Evolutionary conservation across 1,284 basidiomycete species (phyloP).

Genomic region (Apiotrichum mycotoxinovorans): DNA sequence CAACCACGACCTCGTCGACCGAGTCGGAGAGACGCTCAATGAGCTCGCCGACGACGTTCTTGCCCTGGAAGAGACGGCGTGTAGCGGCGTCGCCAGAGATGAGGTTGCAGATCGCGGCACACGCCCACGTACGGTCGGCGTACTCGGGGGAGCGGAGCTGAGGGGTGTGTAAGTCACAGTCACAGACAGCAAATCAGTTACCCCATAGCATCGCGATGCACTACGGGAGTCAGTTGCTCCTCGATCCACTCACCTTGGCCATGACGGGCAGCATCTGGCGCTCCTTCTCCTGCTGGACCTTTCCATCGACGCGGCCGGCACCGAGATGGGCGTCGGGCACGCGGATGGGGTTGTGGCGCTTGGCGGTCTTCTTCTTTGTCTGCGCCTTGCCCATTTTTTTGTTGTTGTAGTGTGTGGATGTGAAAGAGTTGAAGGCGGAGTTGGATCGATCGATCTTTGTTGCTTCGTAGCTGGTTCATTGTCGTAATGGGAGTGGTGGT

Average conservation of each 20-base stretch:
- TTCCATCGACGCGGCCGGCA: conserved; percentile 55
- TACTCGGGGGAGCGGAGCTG: conserved; percentile 59
- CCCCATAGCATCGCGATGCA: too few relatives aligned
- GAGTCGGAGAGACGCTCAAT: conserved; percentile 77
- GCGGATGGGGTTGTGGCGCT: conserved; percentile 83
- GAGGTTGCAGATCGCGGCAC: conserved; percentile 82
- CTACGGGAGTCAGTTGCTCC: not conserved
- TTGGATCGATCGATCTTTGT: not conserved
- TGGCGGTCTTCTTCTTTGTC: conserved; percentile 58
- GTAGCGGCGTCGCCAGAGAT: conserved; percentile 86
- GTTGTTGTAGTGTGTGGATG: not conserved
- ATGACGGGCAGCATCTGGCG: conserved; percentile 78
- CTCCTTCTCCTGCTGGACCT: conserved; percentile 58
- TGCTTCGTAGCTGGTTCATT: too few relatives aligned
- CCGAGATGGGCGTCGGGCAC: conserved; percentile 86
- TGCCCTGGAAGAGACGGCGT: conserved; percentile 77
- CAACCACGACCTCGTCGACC: conserved; percentile 79
- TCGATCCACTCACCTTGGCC: conserved; percentile 61
- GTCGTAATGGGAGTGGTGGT: too few relatives aligned
- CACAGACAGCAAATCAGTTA: not conserved
- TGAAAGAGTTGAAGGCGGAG: too few relatives aligned
- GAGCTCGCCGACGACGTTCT: conserved; percentile 80
- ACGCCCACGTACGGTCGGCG: conserved; percentile 83
- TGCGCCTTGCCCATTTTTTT: conserved; percentile 78
- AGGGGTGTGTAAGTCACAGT: not conserved